Evolutionary conservation across 2,329 filamentous ascomycete species (phyloP).

Genomic region (Colletotrichum gigasporum): DNA sequence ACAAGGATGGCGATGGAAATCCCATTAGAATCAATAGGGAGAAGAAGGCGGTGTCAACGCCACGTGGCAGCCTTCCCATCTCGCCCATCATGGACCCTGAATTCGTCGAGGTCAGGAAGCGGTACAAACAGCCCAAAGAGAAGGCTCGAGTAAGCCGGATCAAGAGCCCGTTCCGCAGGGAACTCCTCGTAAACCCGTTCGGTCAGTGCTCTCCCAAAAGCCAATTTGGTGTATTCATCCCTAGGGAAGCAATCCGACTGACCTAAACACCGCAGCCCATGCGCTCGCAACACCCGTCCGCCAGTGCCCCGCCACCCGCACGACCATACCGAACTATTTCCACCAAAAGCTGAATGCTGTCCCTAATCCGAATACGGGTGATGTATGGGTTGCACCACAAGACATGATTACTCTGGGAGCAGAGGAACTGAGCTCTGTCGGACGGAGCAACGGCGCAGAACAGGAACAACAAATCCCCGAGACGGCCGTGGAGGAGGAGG

Average conservation of each 20-base stretch:
- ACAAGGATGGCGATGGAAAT: constrained; percentile 39
- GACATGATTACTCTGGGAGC: neutral
- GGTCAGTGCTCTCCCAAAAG: constrained; percentile 53
- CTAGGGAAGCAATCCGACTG: neutral
- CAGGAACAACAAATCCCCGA: too few species aligned
- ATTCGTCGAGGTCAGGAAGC: constrained; percentile 55
- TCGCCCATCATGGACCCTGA: constrained; percentile 64
- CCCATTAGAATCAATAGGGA: constrained; percentile 47
- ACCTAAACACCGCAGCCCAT: constrained; percentile 55
- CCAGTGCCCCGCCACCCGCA: constrained; percentile 58
- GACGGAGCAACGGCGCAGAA: too few species aligned
- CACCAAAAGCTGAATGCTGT: constrained; percentile 69
- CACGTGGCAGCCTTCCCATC: constrained; percentile 57
- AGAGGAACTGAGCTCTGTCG: too few species aligned
- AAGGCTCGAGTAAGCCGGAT: constrained; percentile 36
- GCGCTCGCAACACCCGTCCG: constrained; percentile 71
- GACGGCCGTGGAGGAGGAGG: too few species aligned
- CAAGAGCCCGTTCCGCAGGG: constrained; percentile 59
- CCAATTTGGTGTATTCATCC: too few species aligned
- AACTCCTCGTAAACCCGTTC: constrained; percentile 70
- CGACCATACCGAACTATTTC: constrained; percentile 67
- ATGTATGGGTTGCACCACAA: constrained; percentile 66
- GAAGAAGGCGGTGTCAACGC: constrained; percentile 55
- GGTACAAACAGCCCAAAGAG: constrained; percentile 49
- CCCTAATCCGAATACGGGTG: constrained; percentile 60